A percentile compares a stretch with the other conserved stretches of the same genome.
Conservation (phyloP, 768 basidiomycete species). For the Boletus sp. region DNA sequence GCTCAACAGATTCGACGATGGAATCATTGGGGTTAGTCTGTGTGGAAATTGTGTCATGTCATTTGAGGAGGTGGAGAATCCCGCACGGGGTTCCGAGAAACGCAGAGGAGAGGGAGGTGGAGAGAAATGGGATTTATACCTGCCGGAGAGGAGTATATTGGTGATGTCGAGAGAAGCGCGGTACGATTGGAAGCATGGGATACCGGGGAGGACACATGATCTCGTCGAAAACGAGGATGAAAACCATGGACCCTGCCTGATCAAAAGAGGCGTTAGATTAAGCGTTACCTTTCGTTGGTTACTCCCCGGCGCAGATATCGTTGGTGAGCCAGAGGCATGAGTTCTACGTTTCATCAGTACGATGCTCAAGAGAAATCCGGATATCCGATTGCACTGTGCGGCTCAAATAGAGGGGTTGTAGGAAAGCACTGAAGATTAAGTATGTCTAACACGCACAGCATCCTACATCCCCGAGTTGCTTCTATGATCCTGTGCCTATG, state of each 20-base stretch:
- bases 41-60: slow-evolving; percentile 80
- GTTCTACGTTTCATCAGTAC: slow-evolving; percentile 7
- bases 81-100: not conserved
- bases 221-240: slow-evolving; percentile 43
- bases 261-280: slow-evolving; percentile 57
- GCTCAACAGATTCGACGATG: slow-evolving; percentile 79
- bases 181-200: slow-evolving; percentile 88
- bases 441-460: slow-evolving; percentile 31
- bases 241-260: slow-evolving; percentile 32
- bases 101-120: not conserved
- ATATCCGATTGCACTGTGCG: slow-evolving; percentile 1
- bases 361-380: not conserved
- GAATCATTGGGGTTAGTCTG: slow-evolving; percentile 86
- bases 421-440: slow-evolving; percentile 24
- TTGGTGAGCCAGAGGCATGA: slow-evolving; percentile 49
- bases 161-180: slow-evolving; percentile 80
- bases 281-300: slow-evolving; percentile 90
- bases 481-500: slow-evolving; percentile 27
- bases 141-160: slow-evolving; percentile 74
- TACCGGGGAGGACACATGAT: slow-evolving; percentile 61
- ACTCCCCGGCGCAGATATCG: slow-evolving; percentile 78
- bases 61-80: slow-evolving; percentile 43
- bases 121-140: slow-evolving; percentile 50
- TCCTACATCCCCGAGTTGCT: slow-evolving; percentile 18
- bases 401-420: slow-evolving; percentile 1